These are phyloP conservation scores for Trichoderma orchidacearum DNA, from an alignment of 495 filamentous ascomycete species.

Conservation along the genomic window DNA sequence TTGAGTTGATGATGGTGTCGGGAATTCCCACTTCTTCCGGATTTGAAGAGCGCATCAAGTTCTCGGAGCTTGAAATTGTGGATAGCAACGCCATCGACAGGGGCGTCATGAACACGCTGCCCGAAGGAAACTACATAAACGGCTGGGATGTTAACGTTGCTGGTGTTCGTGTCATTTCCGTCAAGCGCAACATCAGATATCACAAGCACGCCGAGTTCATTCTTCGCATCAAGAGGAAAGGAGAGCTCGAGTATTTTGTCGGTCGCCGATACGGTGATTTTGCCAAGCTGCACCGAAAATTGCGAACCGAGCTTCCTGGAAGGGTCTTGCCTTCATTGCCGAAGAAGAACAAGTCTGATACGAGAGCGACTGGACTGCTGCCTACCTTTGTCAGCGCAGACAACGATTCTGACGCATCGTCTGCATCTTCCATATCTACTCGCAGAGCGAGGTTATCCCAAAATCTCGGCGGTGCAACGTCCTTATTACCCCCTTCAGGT, in stretches of 20 bases:
- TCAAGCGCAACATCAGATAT: constrained; percentile 77
- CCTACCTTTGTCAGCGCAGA: constrained; percentile 26
- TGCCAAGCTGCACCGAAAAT: constrained; percentile 55
- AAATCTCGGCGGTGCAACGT: background rate
- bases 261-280: constrained; percentile 86
- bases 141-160: constrained; percentile 97
- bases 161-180: constrained; percentile 63
- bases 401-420: constrained; percentile 60
- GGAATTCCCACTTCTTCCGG: constrained; percentile 91
- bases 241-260: constrained; percentile 59
- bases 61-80: constrained; percentile 91
- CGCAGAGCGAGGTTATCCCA: constrained; percentile 10
- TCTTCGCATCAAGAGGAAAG: constrained; percentile 62
- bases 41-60: constrained; percentile 91
- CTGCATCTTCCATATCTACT: constrained; percentile 66
- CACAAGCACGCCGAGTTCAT: constrained; percentile 94
- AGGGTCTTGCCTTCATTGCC: constrained; percentile 80
- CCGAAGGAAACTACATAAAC: constrained; percentile 81
- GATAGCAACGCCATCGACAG: constrained; percentile 85
- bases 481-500: constrained; percentile 2
- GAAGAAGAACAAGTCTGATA: constrained; percentile 73
- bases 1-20: constrained; percentile 98
- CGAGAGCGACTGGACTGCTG: constrained; percentile 40
- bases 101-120: constrained; percentile 70
- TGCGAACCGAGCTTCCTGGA: constrained; percentile 79